Base-by-base conservation (phyloP, 345 rosid species). In the Salix suchowensis region DNA sequence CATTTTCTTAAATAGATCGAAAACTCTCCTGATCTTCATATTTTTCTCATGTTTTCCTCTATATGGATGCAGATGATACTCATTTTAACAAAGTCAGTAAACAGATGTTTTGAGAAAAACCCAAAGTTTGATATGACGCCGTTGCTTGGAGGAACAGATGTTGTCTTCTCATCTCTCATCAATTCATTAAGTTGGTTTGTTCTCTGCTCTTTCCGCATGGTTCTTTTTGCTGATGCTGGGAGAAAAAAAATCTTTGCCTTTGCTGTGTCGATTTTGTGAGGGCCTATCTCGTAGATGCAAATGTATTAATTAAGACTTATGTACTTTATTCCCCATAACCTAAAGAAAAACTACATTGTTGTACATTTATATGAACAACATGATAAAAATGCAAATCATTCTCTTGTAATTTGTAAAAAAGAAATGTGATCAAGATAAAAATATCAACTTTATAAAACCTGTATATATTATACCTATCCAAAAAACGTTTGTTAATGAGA, bases 101-200 rank as follows among this genome's bases (percentile, higher is more conserved):
- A 96, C 85, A 91, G 95, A 89, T 94, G 99, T 82, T 96, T 96
- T 26, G 97, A 89, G 87, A 96, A 90, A 94, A 96, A 94, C 82
- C 80, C 98, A 21, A 96, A 96, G 91, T 96, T 94, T 80, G 99
- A 96, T 82, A 93, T 96, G 98, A 91, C 98, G 78, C 96, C 97
- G 42, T 85, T 96, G 84, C 98, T 96, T 72, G 97, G 99, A 81
- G 99, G 98, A 87, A 96, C 99, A 37, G 97, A 96, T 70, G 96
- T 84, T 79, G 99, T 96, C 79, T 96, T 96, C 90, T 94, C 98
- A 52, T 94, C 99, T 71, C 97, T 96, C 26, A 88, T 96, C 84
- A 98, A 94, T 85, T 94, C 97, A 39, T 94, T 94, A 74, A 87
- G 94, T 84, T 96, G 99, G 99, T 96, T 71, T 58, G 97, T 88